Evolutionary conservation across 2,329 filamentous ascomycete species (phyloP).

Genomic region (Aspergillus vadensis): DNA sequence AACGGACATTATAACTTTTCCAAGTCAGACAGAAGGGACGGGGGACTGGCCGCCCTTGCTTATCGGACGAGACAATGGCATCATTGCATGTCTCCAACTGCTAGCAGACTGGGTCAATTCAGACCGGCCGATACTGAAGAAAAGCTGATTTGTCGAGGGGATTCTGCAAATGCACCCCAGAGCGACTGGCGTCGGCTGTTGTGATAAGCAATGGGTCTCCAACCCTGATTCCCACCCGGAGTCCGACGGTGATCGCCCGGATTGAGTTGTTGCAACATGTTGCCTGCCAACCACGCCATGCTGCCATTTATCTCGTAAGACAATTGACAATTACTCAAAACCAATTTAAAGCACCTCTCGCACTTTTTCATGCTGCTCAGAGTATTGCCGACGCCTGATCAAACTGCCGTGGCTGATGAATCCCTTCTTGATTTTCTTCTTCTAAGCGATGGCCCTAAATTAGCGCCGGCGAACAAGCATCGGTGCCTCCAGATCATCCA

Average conservation of each 20-base stretch:
- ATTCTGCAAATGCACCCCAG: neutral
- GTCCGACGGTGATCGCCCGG: neutral
- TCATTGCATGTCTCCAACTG: neutral
- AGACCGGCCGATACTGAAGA: neutral
- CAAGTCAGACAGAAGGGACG: neutral
- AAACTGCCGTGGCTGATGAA: no score
- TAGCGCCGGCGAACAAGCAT: neutral
- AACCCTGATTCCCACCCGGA: neutral
- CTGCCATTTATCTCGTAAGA: neutral
- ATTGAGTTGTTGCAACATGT: neutral
- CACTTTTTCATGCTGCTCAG: neutral
- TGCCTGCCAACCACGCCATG: neutral
- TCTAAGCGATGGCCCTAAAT: neutral
- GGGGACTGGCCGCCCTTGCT: neutral
- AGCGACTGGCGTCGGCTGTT: slow-evolving; percentile 1
- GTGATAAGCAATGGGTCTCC: slow-evolving; percentile 7
- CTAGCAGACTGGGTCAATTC: neutral
- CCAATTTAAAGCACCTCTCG: neutral
- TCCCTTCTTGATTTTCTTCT: no score
- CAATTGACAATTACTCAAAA: neutral
- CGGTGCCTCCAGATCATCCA: neutral
- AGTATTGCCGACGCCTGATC: neutral
- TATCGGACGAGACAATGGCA: slow-evolving; percentile 2
- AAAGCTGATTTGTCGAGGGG: neutral
- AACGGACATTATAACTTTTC: slow-evolving; percentile 1